Conservation (phyloP, 2,329 filamentous ascomycete species). For the Penicillium sp. region DNA sequence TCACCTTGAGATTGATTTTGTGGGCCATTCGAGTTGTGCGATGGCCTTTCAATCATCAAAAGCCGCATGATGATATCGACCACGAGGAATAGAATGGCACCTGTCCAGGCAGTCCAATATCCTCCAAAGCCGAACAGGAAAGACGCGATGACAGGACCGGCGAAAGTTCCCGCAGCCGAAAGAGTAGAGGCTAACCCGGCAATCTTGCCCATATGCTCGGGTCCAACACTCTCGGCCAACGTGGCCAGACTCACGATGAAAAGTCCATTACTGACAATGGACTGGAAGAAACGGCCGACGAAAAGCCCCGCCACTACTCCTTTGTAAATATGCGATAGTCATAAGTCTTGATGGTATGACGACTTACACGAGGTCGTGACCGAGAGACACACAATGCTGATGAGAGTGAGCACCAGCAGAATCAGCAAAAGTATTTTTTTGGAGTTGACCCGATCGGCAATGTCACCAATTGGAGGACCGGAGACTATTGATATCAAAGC, state of each 20-base stretch:
- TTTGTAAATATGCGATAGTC: not conserved
- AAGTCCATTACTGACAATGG: conserved; percentile 10
- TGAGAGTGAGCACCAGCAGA: conserved; percentile 7
- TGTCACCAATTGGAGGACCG: conserved; percentile 16
- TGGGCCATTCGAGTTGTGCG: not conserved
- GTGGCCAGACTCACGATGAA: conserved; percentile 15
- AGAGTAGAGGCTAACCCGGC: conserved; percentile 8
- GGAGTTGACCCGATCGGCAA: conserved; percentile 13
- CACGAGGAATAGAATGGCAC: conserved; percentile 25
- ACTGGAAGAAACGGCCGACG: conserved; percentile 16
- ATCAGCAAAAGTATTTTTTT: conserved; percentile 14
- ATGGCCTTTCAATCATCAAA: conserved; percentile 23
- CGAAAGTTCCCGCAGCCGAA: conserved; percentile 24
- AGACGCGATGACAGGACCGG: conserved; percentile 29
- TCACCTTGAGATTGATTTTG: not conserved
- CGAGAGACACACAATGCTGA: conserved; percentile 11
- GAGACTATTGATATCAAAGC: conserved; percentile 19
- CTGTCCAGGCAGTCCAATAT: conserved; percentile 32
- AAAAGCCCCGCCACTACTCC: conserved; percentile 7
- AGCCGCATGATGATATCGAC: conserved; percentile 30
- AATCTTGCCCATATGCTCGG: conserved; percentile 17
- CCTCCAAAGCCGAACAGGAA: conserved; percentile 27
- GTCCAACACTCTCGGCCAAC: conserved; percentile 14
- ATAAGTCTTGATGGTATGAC: not conserved
- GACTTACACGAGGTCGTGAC: conserved; percentile 6